Conservation (phyloP, 768 basidiomycete genomes). For the Leccinellum rugosiceps region DNA sequence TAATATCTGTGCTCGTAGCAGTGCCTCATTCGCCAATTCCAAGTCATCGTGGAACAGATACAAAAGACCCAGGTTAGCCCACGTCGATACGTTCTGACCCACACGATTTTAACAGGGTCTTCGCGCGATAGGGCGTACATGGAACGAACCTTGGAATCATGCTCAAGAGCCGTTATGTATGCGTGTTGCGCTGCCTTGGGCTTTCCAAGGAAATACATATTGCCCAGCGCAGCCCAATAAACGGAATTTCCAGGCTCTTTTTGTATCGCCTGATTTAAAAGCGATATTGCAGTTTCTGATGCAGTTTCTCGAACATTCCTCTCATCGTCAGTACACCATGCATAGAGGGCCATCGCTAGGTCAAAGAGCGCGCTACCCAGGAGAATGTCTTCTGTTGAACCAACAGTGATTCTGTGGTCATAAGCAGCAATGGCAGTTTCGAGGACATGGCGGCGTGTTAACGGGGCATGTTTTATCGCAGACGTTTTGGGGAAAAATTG, state of each 20-base stretch:
- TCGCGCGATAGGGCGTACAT: neutral
- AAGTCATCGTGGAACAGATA: slow-evolving; percentile 77
- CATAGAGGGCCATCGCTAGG: slow-evolving; percentile 59
- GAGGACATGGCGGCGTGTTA: slow-evolving; percentile 38
- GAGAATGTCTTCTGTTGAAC: slow-evolving; percentile 46
- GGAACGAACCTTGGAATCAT: slow-evolving; percentile 69
- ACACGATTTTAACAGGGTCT: slow-evolving; percentile 1
- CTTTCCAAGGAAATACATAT: slow-evolving; percentile 61
- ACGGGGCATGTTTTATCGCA: slow-evolving; percentile 17
- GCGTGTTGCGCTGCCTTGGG: slow-evolving; percentile 85
- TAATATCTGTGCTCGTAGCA: slow-evolving; percentile 83
- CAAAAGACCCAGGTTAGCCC: slow-evolving; percentile 87
- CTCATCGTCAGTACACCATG: slow-evolving; percentile 39
- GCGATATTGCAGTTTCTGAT: slow-evolving; percentile 44
- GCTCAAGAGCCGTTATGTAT: slow-evolving; percentile 84
- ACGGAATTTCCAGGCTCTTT: slow-evolving; percentile 65
- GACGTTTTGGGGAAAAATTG: slow-evolving; percentile 37
- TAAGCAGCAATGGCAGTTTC: slow-evolving; percentile 58
- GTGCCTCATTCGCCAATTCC: slow-evolving; percentile 81
- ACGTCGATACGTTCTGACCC: slow-evolving; percentile 63
- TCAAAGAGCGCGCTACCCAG: slow-evolving; percentile 71
- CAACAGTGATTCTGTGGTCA: slow-evolving; percentile 57
- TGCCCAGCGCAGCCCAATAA: slow-evolving; percentile 85
- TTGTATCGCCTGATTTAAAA: slow-evolving; percentile 68
- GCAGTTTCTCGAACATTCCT: slow-evolving; percentile 19